Percentiles rank a stretch among this genome's conserved stretches.
Evolutionary conservation across 2,329 filamentous ascomycete genomes (phyloP).

Genomic region (Paecilomyces sp.): DNA sequence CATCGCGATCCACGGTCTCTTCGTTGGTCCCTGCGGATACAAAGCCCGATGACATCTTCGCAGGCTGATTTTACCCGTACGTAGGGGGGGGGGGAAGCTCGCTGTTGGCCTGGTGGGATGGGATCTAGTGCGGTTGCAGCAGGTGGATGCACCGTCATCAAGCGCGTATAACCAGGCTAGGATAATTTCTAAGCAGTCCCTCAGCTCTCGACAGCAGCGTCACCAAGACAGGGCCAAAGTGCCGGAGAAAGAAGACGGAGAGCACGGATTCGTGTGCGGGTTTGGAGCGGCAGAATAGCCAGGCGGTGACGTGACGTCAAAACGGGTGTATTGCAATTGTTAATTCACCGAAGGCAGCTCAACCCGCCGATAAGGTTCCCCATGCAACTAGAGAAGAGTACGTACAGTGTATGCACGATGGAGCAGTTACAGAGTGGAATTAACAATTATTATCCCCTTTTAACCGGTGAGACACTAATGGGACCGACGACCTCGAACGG

Average conservation of each 20-base stretch:
- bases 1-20: conserved; percentile 31
- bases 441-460: background rate
- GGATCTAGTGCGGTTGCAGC: background rate
- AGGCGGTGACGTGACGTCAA: conserved; percentile 6
- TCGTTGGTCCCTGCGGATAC: conserved; percentile 38
- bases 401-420: background rate
- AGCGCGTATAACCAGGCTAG: background rate
- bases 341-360: background rate
- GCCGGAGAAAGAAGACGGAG: background rate
- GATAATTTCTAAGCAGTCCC: background rate
- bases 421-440: background rate
- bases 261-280: background rate
- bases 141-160: background rate
- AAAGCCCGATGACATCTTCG: conserved; percentile 39
- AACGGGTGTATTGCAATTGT: background rate
- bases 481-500: background rate
- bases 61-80: conserved; percentile 2
- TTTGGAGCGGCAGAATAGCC: conserved; percentile 4
- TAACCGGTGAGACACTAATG: background rate
- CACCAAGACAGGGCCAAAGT: background rate
- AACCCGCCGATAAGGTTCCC: conserved; percentile 1
- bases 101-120: background rate
- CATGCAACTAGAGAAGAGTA: background rate
- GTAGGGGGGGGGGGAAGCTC: conserved; percentile 4
- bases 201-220: background rate